phyloP scores from a whole-genome alignment of 2,329 filamentous ascomycete species.

The Aureobasidium sp. region DNA sequence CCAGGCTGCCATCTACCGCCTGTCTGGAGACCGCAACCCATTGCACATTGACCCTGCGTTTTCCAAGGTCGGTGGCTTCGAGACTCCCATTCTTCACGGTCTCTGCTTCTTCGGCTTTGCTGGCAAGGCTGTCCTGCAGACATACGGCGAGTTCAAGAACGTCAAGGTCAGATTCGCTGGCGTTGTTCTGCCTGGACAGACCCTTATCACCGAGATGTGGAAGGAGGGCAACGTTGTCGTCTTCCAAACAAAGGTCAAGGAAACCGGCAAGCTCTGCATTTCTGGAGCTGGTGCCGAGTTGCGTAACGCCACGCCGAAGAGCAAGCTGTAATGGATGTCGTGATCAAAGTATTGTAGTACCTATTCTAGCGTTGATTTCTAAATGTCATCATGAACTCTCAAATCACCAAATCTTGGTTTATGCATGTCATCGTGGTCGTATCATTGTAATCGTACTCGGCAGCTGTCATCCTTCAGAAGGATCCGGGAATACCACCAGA shows the following conservation, averaged over 20 bases:
- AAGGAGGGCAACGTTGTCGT: conserved; percentile 70
- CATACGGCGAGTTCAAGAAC: conserved; percentile 76
- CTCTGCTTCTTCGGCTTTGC: conserved; percentile 90
- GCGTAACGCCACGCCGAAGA: conserved; percentile 39
- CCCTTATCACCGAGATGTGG: conserved; percentile 92
- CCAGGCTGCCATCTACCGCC: conserved; percentile 85
- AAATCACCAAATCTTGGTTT: neutral
- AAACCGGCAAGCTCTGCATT: conserved; percentile 86
- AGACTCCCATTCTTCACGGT: conserved; percentile 90
- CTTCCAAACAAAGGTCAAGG: conserved; percentile 83
- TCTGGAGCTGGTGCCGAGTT: conserved; percentile 73
- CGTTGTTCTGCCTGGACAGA: conserved; percentile 77
- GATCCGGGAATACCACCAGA: neutral
- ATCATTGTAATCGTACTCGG: neutral
- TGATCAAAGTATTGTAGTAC: conserved; percentile 2
- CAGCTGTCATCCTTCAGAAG: neutral
- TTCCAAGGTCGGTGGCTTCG: conserved; percentile 91
- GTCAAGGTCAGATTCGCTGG: conserved; percentile 90
- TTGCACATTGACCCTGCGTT: conserved; percentile 93
- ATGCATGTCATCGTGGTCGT: neutral
- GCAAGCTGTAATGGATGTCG: conserved; percentile 36
- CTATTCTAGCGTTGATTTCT: conserved; percentile 1
- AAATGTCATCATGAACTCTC: conserved; percentile 8
- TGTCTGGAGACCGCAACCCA: conserved; percentile 93
- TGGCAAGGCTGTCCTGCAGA: conserved; percentile 81